Evolutionary conservation across 2,329 filamentous ascomycete genomes (phyloP).

Genomic region (Penicillium sp.): DNA sequence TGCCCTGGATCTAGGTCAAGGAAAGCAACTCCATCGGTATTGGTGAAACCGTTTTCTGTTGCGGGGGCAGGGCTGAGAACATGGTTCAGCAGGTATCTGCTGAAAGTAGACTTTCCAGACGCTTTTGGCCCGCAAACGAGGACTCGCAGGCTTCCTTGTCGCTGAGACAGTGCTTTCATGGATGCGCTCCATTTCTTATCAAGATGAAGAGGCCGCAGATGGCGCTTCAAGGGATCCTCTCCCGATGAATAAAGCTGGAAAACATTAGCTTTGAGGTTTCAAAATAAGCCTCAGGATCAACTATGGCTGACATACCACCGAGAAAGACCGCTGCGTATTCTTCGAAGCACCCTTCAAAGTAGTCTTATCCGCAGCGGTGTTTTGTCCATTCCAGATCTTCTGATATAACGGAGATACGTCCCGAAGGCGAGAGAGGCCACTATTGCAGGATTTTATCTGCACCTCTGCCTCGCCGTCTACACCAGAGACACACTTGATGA

Average conservation of each 20-base stretch:
- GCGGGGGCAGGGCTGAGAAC: constrained; percentile 46
- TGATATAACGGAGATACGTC: constrained; percentile 54
- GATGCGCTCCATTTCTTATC: constrained; percentile 46
- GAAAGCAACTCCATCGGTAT: constrained; percentile 49
- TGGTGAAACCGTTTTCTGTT: constrained; percentile 28
- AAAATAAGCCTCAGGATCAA: neutral
- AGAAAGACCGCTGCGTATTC: constrained; percentile 37
- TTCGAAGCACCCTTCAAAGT: constrained; percentile 29
- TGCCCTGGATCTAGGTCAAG: constrained; percentile 61
- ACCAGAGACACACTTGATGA: constrained; percentile 49
- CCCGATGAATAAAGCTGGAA: constrained; percentile 42
- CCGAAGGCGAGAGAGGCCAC: constrained; percentile 45
- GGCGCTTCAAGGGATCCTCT: constrained; percentile 43
- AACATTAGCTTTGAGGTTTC: constrained; percentile 13
- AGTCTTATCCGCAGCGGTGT: constrained; percentile 33
- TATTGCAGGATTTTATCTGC: constrained; percentile 49
- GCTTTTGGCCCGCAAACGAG: constrained; percentile 57
- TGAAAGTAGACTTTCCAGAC: constrained; percentile 62
- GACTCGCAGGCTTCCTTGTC: constrained; percentile 40
- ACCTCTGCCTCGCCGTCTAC: constrained; percentile 47
- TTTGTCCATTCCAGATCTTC: constrained; percentile 52
- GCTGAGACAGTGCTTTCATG: constrained; percentile 46
- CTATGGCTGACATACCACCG: constrained; percentile 34
- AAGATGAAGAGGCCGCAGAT: constrained; percentile 43
- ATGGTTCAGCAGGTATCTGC: constrained; percentile 56